Evolutionary conservation across 1,139 yeast species (phyloP).

Genomic region (Pneumocystis wakefieldiae): DNA sequence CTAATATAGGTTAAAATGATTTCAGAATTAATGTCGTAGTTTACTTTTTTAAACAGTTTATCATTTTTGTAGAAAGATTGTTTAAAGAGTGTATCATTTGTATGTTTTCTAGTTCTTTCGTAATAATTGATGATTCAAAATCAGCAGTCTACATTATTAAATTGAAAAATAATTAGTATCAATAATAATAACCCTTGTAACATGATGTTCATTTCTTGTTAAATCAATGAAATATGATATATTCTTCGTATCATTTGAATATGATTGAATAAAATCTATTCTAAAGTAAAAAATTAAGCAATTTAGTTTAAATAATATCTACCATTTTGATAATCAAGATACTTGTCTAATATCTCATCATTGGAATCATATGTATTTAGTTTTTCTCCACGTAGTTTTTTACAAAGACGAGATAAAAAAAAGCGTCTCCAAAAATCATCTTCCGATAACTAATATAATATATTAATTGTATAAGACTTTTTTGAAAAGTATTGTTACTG

Average conservation of each 20-base stretch:
- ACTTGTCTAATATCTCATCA: conserved; percentile 72
- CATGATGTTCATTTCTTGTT: conserved; percentile 67
- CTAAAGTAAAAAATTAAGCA: conserved; percentile 12
- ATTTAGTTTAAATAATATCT: conserved; percentile 8
- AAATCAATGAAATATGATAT: conserved; percentile 43
- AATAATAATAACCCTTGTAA: conserved; percentile 33
- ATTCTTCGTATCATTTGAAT: conserved; percentile 15
- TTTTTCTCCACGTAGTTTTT: conserved; percentile 80
- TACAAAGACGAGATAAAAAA: conserved; percentile 73
- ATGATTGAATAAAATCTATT: conserved; percentile 16
- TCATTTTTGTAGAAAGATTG: conserved; percentile 4
- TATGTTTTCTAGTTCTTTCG: neutral
- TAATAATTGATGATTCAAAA: conserved; percentile 2
- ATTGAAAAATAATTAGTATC: conserved; percentile 1
- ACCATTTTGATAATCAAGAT: conserved; percentile 21
- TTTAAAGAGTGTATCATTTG: conserved; percentile 1
- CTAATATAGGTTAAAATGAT: neutral
- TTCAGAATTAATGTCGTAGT: neutral
- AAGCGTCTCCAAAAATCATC: conserved; percentile 97
- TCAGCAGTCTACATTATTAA: conserved; percentile 2
- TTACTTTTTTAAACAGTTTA: neutral
- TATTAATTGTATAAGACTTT: neutral
- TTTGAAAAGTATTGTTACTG: conserved; percentile 25
- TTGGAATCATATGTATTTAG: conserved; percentile 63
- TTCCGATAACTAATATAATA: conserved; percentile 31